These are phyloP conservation scores for Neurospora sp. DNA, from an alignment of 495 filamentous ascomycete genomes.

Conservation along the genomic window DNA sequence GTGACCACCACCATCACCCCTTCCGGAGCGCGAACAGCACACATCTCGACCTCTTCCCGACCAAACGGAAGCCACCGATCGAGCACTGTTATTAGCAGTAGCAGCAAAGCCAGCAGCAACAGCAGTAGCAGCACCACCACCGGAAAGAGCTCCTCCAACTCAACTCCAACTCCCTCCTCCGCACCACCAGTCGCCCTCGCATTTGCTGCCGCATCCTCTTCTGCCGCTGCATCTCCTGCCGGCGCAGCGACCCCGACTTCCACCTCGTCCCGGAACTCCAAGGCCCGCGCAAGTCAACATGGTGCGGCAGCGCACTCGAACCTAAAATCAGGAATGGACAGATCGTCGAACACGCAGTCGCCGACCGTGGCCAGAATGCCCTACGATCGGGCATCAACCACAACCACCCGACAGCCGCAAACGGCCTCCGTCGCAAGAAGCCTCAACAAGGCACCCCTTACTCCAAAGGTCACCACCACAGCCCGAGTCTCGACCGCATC, in stretches of 20 bases:
- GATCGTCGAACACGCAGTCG: neutral
- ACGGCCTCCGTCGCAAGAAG: slow-evolving; percentile 31
- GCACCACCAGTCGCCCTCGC: neutral
- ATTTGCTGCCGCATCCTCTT: neutral
- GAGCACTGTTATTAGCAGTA: neutral
- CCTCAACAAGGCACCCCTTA: slow-evolving; percentile 31
- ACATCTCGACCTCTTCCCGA: slow-evolving; percentile 16
- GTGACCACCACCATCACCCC: slow-evolving; percentile 20
- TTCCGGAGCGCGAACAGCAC: slow-evolving; percentile 16
- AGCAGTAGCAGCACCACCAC: neutral
- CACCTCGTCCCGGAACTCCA: neutral
- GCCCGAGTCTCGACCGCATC: slow-evolving; percentile 14
- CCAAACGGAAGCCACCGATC: neutral
- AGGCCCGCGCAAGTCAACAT: neutral
- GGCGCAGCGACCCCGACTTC: neutral
- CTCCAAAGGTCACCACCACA: slow-evolving; percentile 34
- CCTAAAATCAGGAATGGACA: neutral
- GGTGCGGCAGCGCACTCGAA: neutral
- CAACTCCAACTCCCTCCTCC: slow-evolving; percentile 10
- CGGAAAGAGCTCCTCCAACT: neutral
- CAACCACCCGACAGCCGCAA: slow-evolving; percentile 23
- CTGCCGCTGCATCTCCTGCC: neutral
- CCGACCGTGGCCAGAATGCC: slow-evolving; percentile 17
- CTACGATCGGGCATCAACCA: slow-evolving; percentile 14
- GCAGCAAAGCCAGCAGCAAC: slow-evolving; percentile 4